These are phyloP conservation scores for Clarkia xantiana DNA, from an alignment of 345 rosid genomes.

Conservation along the genomic window DNA sequence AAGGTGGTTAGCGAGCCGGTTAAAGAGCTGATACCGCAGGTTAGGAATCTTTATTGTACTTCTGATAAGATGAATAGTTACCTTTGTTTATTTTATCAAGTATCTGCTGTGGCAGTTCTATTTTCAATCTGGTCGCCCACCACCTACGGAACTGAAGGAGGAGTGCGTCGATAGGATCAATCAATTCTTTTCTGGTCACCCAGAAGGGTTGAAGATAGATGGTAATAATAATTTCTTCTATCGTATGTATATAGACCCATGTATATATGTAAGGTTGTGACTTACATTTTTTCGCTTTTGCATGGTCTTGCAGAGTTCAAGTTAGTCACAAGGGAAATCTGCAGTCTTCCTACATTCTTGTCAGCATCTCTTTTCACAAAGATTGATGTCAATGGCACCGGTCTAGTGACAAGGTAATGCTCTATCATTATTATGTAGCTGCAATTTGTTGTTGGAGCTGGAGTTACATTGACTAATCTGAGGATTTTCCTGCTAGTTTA, in stretches of 20 bases:
- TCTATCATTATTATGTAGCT: neutral
- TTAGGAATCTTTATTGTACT: slow-evolving; percentile 9
- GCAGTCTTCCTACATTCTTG: slow-evolving; percentile 88
- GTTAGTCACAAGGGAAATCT: slow-evolving; percentile 65
- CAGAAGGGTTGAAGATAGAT: slow-evolving; percentile 58
- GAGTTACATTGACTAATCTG: neutral
- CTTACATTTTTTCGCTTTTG: slow-evolving; percentile 3
- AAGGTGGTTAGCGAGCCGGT: slow-evolving; percentile 72
- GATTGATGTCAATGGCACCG: slow-evolving; percentile 52
- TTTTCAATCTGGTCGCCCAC: slow-evolving; percentile 83
- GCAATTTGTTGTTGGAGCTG: slow-evolving; percentile 2
- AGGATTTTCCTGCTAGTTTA: neutral
- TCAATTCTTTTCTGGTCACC: slow-evolving; percentile 57
- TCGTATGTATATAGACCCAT: slow-evolving; percentile 2
- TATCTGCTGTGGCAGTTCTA: slow-evolving; percentile 51
- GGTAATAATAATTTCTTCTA: slow-evolving; percentile 20
- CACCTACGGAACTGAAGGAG: slow-evolving; percentile 67
- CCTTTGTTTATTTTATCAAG: slow-evolving; percentile 1
- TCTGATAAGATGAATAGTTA: neutral
- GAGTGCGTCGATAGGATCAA: slow-evolving; percentile 51
- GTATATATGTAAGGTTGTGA: slow-evolving; percentile 2
- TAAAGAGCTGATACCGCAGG: slow-evolving; percentile 89
- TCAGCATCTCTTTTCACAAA: slow-evolving; percentile 56
- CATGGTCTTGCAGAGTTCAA: slow-evolving; percentile 33
- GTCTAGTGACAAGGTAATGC: slow-evolving; percentile 57